phyloP scores from a whole-genome alignment of 306 rosid genomes.

The Fragaria iinumae region DNA sequence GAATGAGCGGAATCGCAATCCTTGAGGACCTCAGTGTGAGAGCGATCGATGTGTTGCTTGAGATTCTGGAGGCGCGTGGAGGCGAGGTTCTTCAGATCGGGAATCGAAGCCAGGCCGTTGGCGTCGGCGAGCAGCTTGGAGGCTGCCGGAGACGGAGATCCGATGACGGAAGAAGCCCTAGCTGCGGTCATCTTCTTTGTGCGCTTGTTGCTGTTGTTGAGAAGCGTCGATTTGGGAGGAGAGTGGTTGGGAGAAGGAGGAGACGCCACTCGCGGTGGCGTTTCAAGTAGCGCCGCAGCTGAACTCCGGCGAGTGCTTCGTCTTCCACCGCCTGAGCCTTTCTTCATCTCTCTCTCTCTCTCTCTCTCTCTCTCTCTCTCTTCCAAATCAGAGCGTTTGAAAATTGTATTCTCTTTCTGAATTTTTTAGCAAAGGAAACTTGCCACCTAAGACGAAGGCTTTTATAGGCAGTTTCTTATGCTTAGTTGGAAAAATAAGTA shows the following conservation, averaged over 20 bases:
- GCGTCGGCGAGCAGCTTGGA: not conserved
- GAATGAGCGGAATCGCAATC: constrained; percentile 71
- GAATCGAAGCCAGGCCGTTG: constrained; percentile 46
- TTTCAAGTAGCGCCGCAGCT: too few species aligned
- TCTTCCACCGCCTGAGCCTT: constrained; percentile 35
- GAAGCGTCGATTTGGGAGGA: constrained; percentile 52
- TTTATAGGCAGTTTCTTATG: too few species aligned
- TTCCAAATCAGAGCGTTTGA: not conserved
- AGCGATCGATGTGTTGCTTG: constrained; percentile 67
- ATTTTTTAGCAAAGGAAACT: too few species aligned
- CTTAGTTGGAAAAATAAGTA: too few species aligned
- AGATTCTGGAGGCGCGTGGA: constrained; percentile 64
- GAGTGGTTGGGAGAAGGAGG: constrained; percentile 47
- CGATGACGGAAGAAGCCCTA: constrained; percentile 28
- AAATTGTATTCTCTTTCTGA: not conserved
- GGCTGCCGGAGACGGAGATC: constrained; percentile 24
- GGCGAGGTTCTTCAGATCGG: constrained; percentile 66
- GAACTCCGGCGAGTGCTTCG: constrained; percentile 30
- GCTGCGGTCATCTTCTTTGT: constrained; percentile 15
- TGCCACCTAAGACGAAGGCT: too few species aligned
- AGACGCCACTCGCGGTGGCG: constrained; percentile 49
- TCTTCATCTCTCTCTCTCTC: too few species aligned
- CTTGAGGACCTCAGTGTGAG: constrained; percentile 78
- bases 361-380: constrained; percentile 32
- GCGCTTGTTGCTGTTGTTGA: constrained; percentile 44